Conservation (phyloP, 768 basidiomycete genomes). For the Psilocybe cyanescens region DNA sequence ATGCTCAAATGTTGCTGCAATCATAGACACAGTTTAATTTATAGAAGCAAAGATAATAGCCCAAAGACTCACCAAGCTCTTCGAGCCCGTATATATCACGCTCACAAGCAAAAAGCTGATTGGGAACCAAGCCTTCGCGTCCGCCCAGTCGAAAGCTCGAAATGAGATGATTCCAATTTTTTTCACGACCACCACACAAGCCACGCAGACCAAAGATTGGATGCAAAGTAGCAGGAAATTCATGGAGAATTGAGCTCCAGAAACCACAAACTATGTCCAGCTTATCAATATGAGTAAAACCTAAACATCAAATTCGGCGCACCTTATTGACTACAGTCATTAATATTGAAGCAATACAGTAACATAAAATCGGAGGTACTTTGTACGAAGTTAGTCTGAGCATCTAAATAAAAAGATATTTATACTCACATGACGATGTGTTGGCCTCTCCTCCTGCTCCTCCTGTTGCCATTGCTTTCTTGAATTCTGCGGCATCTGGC, state of each 20-base stretch:
- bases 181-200: slow-evolving; percentile 77
- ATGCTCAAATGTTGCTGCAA: slow-evolving; percentile 95
- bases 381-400: neutral
- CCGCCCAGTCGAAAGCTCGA: slow-evolving; percentile 78
- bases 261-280: slow-evolving; percentile 83
- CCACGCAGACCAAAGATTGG: slow-evolving; percentile 86
- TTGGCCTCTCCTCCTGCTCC: slow-evolving; percentile 30
- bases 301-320: slow-evolving; percentile 14
- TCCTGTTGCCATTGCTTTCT: slow-evolving; percentile 40
- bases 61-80: slow-evolving; percentile 80
- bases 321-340: slow-evolving; percentile 99
- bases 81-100: slow-evolving; percentile 98
- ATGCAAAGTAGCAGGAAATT: slow-evolving; percentile 93
- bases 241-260: slow-evolving; percentile 93
- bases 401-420: neutral
- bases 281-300: neutral
- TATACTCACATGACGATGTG: slow-evolving; percentile 28
- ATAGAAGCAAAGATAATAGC: neutral
- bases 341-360: slow-evolving; percentile 90
- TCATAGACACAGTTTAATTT: neutral
- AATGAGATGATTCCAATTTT: slow-evolving; percentile 80
- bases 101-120: slow-evolving; percentile 90
- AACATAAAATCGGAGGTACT: slow-evolving; percentile 86
- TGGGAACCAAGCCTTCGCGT: slow-evolving; percentile 94
- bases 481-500: slow-evolving; percentile 35